A percentile compares a stretch with the other conserved stretches of the same genome.
These are phyloP conservation scores for Epichloe aotearoae DNA, from an alignment of 2,329 filamentous ascomycete genomes.

Conservation along the genomic window DNA sequence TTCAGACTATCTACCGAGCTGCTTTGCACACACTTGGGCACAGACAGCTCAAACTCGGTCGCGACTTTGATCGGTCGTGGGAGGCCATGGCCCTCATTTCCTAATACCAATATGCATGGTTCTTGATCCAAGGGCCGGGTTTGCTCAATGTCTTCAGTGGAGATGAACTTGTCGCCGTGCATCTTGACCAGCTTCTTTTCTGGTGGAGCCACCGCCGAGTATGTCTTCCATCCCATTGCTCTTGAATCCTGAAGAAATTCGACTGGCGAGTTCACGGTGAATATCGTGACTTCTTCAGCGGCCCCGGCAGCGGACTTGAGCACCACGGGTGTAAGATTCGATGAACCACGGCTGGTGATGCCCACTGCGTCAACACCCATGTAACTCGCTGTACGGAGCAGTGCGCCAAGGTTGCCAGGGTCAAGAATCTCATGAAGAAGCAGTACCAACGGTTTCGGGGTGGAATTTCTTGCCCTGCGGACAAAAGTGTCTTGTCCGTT, in stretches of 20 bases:
- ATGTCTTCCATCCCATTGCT: constrained; percentile 67
- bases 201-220: constrained; percentile 52
- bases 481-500: constrained; percentile 53
- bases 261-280: constrained; percentile 53
- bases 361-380: constrained; percentile 78
- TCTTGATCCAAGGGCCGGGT: constrained; percentile 39
- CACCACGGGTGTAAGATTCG: constrained; percentile 60
- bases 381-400: constrained; percentile 79
- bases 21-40: constrained; percentile 41
- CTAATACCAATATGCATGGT: constrained; percentile 70
- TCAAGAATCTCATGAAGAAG: constrained; percentile 69
- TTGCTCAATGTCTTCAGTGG: constrained; percentile 34
- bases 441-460: constrained; percentile 54
- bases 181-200: constrained; percentile 19
- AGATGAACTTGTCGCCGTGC: constrained; percentile 31
- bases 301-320: constrained; percentile 85
- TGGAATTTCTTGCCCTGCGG: constrained; percentile 15
- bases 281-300: constrained; percentile 63
- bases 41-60: constrained; percentile 53
- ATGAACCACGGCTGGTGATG: constrained; percentile 60
- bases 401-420: constrained; percentile 79
- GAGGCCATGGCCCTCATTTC: constrained; percentile 68
- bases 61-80: constrained; percentile 47
- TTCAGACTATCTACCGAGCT: constrained; percentile 77
- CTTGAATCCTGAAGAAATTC: constrained; percentile 58